Base-by-base conservation (phyloP, 1,139 yeast genomes). In the Debaryomyces udenii region DNA sequence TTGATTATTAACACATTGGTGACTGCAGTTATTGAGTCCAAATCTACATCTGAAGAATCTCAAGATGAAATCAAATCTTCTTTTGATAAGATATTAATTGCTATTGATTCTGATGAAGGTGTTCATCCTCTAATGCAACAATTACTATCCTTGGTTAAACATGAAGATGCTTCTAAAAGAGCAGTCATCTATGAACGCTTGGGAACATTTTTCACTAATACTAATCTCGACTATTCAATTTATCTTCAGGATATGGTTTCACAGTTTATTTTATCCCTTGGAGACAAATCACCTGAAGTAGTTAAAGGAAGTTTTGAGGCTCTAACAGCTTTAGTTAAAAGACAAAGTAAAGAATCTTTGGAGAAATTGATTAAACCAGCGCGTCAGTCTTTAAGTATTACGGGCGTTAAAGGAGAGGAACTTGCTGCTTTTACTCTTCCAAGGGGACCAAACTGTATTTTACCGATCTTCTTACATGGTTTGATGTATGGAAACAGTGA, bases 401-500 rank as follows among this genome's bases (percentile, higher is more conserved):
- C 90, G 26, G 91, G 94, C 29, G 70, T 73, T 18, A 63, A 72
- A 17, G 86, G 84, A 1, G 76, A 76, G 52, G 90, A 85, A 37
- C 66, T 89, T 44, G 81, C 86, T 22, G 97, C 90, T 0, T 88
- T 91, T 64, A 64, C 77, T 26, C 67, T 85, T 42, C 94, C 96
- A 51, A 85, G 77, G 64, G 98, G 98, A 37, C 94, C 97, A 47
- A 82, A 79, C 59, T 84, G 96, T 65, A 67, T 94, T 33, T 73
- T 94, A 52, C 99, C 99, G 20, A 80, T 94, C 41, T 93, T 94
- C 70, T 72, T 90, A 53, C 97, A 93, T 62, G 99, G 98, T 46
- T 78, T 94, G 55, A 88, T 93, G 95, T 89, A 90, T 64, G 99
- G 99, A 51, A 79, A 79, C 40, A 74, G 82, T 46, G 93, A 84